Conservation (phyloP, 331 rosid species). For the Quercus lobata region DNA sequence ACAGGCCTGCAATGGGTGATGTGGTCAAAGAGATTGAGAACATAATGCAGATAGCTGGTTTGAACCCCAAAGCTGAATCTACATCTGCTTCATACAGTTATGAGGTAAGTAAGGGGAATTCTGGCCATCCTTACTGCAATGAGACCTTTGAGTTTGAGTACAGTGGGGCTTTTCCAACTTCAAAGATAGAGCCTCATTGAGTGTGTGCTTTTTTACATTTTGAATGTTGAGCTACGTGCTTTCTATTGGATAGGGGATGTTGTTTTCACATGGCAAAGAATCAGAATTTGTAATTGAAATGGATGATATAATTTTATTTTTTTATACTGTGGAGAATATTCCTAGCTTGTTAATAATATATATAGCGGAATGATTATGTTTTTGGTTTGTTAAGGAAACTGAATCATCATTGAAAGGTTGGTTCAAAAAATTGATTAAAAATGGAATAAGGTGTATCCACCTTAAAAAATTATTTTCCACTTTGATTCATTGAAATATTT, state of each 20-base stretch:
- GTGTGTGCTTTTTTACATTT: not conserved
- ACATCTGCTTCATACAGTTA: constrained; percentile 38
- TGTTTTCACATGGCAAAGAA: not conserved
- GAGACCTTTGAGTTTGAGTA: constrained; percentile 31
- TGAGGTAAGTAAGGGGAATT: constrained; percentile 20
- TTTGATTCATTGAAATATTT: too few species aligned
- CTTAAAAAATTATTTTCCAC: too few species aligned
- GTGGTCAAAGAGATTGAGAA: constrained; percentile 52
- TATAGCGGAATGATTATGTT: not conserved
- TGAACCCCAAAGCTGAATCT: constrained; percentile 49
- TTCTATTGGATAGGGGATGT: not conserved
- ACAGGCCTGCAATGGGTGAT: constrained; percentile 59
- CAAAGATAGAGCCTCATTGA: constrained; percentile 23
- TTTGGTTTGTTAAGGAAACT: too few species aligned
- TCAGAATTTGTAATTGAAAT: not conserved
- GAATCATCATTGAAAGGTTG: too few species aligned
- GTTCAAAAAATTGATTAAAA: too few species aligned
- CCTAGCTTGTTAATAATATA: not conserved
- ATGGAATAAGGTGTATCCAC: too few species aligned
- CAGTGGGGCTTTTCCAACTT: constrained; percentile 31
- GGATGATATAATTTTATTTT: not conserved
- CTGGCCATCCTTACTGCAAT: constrained; percentile 30
- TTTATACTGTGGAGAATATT: not conserved
- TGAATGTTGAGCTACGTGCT: not conserved
- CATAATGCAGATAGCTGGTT: constrained; percentile 40